Conservation (phyloP, 768 basidiomycete species). For the Pleurotus ostreatus region DNA sequence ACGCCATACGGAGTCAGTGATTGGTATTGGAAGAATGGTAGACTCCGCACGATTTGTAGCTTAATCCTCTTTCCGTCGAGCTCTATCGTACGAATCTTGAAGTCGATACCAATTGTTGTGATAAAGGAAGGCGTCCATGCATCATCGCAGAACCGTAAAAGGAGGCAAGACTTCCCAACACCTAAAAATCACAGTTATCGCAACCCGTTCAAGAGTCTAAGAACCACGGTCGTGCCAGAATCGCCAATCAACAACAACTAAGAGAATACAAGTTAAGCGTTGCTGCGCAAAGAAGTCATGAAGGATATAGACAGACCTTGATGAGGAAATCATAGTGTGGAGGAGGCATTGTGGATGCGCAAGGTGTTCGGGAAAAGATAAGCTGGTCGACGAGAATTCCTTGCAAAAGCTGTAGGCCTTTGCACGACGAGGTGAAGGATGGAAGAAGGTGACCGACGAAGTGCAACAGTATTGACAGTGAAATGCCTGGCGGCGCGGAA, state of each 20-base stretch:
- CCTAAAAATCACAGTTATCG: slow-evolving; percentile 36
- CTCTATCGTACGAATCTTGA: slow-evolving; percentile 99
- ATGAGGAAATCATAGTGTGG: slow-evolving; percentile 98
- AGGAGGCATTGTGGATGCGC: slow-evolving; percentile 57
- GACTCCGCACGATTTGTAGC: slow-evolving; percentile 85
- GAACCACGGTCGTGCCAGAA: slow-evolving; percentile 58
- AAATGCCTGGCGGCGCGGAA: too few species aligned
- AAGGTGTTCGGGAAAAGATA: background rate
- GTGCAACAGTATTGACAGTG: too few species aligned
- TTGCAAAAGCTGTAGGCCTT: too few species aligned
- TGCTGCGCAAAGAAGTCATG: background rate
- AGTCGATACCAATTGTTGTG: slow-evolving; percentile 99
- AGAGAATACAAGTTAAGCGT: slow-evolving; percentile 15
- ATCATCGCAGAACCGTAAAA: slow-evolving; percentile 97
- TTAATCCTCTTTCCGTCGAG: slow-evolving; percentile 97
- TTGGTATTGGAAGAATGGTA: background rate
- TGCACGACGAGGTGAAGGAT: background rate
- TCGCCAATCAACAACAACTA: slow-evolving; percentile 95
- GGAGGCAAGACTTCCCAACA: slow-evolving; percentile 95
- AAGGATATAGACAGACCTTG: slow-evolving; percentile 52
- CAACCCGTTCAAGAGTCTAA: slow-evolving; percentile 9
- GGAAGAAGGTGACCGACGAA: background rate
- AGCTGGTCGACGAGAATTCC: background rate
- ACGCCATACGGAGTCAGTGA: slow-evolving; percentile 4
- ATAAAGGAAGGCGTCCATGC: slow-evolving; percentile 99